A percentile compares a stretch with the other conserved stretches of the same genome.
phyloP scores from a whole-genome alignment of 2,329 filamentous ascomycete genomes.

The Botrytis cinerea region DNA sequence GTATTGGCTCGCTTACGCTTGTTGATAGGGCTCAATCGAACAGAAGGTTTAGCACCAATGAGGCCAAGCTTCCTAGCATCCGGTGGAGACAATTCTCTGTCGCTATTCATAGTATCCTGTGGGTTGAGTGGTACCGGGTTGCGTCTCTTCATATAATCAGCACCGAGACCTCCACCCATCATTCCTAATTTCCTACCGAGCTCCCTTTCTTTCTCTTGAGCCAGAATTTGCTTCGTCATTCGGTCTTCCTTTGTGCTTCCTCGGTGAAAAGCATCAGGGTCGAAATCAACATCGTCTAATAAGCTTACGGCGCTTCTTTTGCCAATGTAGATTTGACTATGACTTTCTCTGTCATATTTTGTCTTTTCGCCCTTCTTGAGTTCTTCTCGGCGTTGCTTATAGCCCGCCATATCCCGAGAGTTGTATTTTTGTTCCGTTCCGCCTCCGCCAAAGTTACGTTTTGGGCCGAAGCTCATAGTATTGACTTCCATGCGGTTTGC shows the following conservation, averaged over 20 bases:
- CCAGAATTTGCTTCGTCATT: conserved; percentile 63
- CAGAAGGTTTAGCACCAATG: conserved; percentile 46
- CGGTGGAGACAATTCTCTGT: conserved; percentile 38
- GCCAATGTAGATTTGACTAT: conserved; percentile 56
- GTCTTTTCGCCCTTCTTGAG: conserved; percentile 43
- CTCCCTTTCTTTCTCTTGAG: conserved; percentile 71
- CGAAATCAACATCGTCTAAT: conserved; percentile 65
- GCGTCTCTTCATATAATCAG: conserved; percentile 63
- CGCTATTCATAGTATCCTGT: conserved; percentile 20
- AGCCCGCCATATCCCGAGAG: conserved; percentile 33
- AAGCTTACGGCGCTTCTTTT: conserved; percentile 59
- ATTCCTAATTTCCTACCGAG: conserved; percentile 68
- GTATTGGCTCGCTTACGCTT: conserved; percentile 59
- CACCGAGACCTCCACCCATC: conserved; percentile 65
- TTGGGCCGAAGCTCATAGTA: conserved; percentile 55
- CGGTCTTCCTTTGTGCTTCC: conserved; percentile 65
- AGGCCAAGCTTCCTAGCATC: conserved; percentile 52
- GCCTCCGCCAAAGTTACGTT: conserved; percentile 38
- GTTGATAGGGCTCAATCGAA: conserved; percentile 56
- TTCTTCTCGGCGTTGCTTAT: conserved; percentile 33
- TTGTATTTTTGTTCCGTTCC: conserved; percentile 38
- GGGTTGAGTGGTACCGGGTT: conserved; percentile 26
- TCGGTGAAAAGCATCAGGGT: conserved; percentile 52
- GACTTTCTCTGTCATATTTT: conserved; percentile 58
- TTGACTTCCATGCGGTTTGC: conserved; percentile 78